Percentiles rank a stretch among this genome's conserved stretches.
phyloP scores from a whole-genome alignment of 1,139 yeast species.

The Geotrichum restrictum region DNA sequence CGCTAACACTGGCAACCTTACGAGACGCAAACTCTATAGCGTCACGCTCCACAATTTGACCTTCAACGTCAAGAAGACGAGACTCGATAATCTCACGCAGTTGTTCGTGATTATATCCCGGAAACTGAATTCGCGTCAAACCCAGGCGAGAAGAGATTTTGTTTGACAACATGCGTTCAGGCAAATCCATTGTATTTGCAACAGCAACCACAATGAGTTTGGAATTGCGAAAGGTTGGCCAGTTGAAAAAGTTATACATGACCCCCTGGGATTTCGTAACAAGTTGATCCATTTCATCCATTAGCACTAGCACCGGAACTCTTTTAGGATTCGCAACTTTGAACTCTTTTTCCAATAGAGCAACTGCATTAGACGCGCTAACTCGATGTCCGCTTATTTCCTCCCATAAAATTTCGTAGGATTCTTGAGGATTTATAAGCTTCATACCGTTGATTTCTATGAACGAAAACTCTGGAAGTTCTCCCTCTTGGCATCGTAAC shows the following conservation, averaged over 20 bases:
- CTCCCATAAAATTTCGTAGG: constrained; percentile 82
- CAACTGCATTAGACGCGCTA: constrained; percentile 60
- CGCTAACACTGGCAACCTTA: constrained; percentile 92
- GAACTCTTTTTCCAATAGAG: constrained; percentile 53
- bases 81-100: constrained; percentile 69
- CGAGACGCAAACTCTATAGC: constrained; percentile 91
- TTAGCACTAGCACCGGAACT: constrained; percentile 37
- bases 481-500: constrained; percentile 42
- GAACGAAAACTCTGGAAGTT: constrained; percentile 59
- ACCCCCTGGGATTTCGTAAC: constrained; percentile 82
- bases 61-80: constrained; percentile 56
- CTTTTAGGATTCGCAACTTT: constrained; percentile 28
- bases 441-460: constrained; percentile 90
- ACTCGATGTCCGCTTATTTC: constrained; percentile 55
- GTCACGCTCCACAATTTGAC: constrained; percentile 52
- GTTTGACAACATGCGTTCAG: constrained; percentile 81
- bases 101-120: constrained; percentile 82
- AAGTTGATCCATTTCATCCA: constrained; percentile 92
- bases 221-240: constrained; percentile 86
- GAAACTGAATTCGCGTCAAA: constrained; percentile 76
- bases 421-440: constrained; percentile 74
- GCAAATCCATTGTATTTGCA: constrained; percentile 96
- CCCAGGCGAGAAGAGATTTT: constrained; percentile 92
- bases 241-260: constrained; percentile 92
- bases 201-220: constrained; percentile 85